Conservation (phyloP, 1,139 yeast genomes). For the Yamadazyma oceani region DNA sequence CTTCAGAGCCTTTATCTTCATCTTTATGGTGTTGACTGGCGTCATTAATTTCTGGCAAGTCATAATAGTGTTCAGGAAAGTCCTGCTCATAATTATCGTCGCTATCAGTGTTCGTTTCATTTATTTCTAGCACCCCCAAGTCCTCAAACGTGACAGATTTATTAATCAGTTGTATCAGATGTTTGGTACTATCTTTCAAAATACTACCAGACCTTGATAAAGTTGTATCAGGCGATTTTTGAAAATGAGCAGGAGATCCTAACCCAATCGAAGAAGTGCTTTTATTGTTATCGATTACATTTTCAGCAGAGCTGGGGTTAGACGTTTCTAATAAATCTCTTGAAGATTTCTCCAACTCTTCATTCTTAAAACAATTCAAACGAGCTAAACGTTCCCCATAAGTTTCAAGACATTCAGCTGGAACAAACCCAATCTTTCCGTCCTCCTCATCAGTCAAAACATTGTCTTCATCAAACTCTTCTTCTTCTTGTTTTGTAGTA, state of each 20-base stretch:
- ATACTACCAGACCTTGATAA: constrained; percentile 19
- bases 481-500: constrained; percentile 11
- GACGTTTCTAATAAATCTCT: constrained; percentile 15
- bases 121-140: constrained; percentile 32
- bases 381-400: constrained; percentile 90
- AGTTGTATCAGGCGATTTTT: constrained; percentile 17
- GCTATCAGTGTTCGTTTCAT: constrained; percentile 18
- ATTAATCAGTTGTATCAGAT: constrained; percentile 20
- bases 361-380: constrained; percentile 88
- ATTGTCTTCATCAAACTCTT: constrained; percentile 14
- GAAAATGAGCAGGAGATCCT: constrained; percentile 18
- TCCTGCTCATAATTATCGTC: constrained; percentile 16
- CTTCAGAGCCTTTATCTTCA: constrained; percentile 36
- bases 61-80: constrained; percentile 13
- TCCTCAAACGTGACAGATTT: constrained; percentile 46
- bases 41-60: constrained; percentile 14
- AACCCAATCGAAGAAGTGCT: constrained; percentile 11
- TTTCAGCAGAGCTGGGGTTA: constrained; percentile 14
- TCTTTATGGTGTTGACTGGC: constrained; percentile 12
- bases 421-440: constrained; percentile 83
- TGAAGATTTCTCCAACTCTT: constrained; percentile 55
- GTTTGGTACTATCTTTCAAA: constrained; percentile 18
- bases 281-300: constrained; percentile 8
- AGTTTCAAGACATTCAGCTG: constrained; percentile 93
- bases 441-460: constrained; percentile 47